phyloP scores from a whole-genome alignment of 2,329 filamentous ascomycete species.

The Dactylellina haptotyla region DNA sequence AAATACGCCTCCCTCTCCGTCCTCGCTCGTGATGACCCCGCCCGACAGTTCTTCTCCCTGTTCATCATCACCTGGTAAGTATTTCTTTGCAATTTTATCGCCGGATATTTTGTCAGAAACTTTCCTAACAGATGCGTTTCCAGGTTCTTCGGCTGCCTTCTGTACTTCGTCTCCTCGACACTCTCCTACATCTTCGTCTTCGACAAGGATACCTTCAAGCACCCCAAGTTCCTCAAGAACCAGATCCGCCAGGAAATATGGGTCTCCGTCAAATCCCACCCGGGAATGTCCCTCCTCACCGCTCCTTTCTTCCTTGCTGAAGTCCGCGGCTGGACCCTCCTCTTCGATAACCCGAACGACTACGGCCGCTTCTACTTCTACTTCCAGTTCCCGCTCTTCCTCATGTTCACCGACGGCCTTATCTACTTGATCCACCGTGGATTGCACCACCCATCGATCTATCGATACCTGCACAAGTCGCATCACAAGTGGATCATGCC shows the following conservation, averaged over 20 bases:
- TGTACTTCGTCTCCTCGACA: constrained; percentile 85
- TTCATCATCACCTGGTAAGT: constrained; percentile 87
- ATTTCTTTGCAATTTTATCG: not conserved
- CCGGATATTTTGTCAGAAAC: not conserved
- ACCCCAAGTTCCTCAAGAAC: constrained; percentile 95
- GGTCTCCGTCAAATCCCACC: constrained; percentile 80
- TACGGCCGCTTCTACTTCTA: constrained; percentile 81
- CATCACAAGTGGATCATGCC: constrained; percentile 99
- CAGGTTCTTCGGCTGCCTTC: constrained; percentile 83
- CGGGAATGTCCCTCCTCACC: constrained; percentile 83
- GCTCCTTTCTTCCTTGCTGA: constrained; percentile 83
- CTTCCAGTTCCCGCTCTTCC: constrained; percentile 86
- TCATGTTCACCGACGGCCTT: constrained; percentile 85
- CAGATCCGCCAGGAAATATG: constrained; percentile 86
- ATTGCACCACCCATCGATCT: constrained; percentile 80
- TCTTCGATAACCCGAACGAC: constrained; percentile 82
- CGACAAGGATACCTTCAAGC: constrained; percentile 86
- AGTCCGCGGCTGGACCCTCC: constrained; percentile 82
- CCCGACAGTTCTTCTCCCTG: constrained; percentile 77
- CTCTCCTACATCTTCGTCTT: constrained; percentile 90
- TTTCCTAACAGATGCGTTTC: constrained; percentile 8
- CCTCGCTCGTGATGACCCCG: constrained; percentile 79
- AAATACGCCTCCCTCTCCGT: constrained; percentile 81
- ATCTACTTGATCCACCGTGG: constrained; percentile 93
- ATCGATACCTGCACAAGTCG: constrained; percentile 92